Evolutionary conservation across 768 basidiomycete genomes (phyloP), one percentile per base, ranked within the genome.

Genomic region (Boletus vinaceobasis): DNA sequence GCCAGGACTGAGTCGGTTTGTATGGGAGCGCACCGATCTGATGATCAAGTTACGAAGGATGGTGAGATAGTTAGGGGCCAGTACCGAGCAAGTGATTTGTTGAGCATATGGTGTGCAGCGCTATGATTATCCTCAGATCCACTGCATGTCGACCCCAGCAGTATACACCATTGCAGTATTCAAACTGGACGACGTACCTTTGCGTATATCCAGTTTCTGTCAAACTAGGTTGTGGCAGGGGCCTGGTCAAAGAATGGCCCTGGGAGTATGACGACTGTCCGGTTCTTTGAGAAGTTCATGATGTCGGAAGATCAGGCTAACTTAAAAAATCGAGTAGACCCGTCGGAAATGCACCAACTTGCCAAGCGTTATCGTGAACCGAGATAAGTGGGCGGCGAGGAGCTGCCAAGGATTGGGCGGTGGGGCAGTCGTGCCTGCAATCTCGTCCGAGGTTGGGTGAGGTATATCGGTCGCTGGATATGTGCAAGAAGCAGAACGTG

Each of bases 401-500:
- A 15, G 15, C n/a, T 39, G 37, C 50, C 56, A 58, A 37, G 56
- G 11, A 38, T 15, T 27, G 26, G 7, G 21, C 40, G n/a, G 7
- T 42, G 13, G 40, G 17, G 29, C 35, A 33, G 37, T 48, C 32
- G 46, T 27, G 43, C 29, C 32, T 46, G 48, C 7, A 9, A 36
- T 35, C 35, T 19, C 14, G 32, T 19, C 59, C 58, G 59, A 56
- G 52, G 51, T 43, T 32, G 29, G 5, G 42, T 11, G 11, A 31
- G 56, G 48, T 9, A 45, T 35, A 8, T 14, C 23, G 3, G 31
- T 55, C 26, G 49, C 31, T 50, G 29, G 33, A 48, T 43, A 5
- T n/a, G 51, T 35, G 35, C 27, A n/a, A 26, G 26, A 37, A 35
- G 26, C 26, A 21, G 47, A 46, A 33, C 43, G 58, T 55, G 52